These are phyloP conservation scores for Terana coerulea DNA, from an alignment of 768 basidiomycete species.

Conservation along the genomic window DNA sequence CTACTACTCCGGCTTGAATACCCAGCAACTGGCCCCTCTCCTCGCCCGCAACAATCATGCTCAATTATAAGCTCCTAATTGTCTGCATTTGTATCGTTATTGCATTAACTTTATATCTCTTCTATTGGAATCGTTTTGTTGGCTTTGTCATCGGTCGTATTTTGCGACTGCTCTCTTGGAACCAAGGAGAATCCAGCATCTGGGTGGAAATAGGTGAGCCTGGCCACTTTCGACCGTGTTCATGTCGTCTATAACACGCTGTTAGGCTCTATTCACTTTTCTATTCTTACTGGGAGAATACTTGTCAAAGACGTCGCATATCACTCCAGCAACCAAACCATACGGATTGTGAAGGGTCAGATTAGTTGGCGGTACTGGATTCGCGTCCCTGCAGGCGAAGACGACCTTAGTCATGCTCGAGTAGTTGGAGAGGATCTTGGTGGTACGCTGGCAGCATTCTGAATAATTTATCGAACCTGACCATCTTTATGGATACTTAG, in stretches of 20 bases:
- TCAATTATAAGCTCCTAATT: constrained; percentile 57
- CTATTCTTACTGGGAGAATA: constrained; percentile 81
- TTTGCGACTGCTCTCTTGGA: constrained; percentile 77
- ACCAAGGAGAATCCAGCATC: constrained; percentile 63
- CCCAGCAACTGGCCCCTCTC: not conserved
- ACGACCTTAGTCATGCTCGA: constrained; percentile 50
- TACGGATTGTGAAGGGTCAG: constrained; percentile 79
- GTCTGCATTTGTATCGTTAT: constrained; percentile 55
- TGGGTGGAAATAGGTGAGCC: constrained; percentile 80
- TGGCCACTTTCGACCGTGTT: not conserved
- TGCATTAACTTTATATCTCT: constrained; percentile 68
- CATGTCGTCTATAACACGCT: not conserved
- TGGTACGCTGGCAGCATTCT: constrained; percentile 37
- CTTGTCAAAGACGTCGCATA: constrained; percentile 86
- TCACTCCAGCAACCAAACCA: constrained; percentile 88
- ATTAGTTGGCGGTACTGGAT: constrained; percentile 96
- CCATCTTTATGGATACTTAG: constrained; percentile 29
- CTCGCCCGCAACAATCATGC: constrained; percentile 37
- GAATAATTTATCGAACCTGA: constrained; percentile 17
- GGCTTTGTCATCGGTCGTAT: constrained; percentile 61
- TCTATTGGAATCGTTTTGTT: constrained; percentile 89
- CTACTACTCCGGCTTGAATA: not conserved
- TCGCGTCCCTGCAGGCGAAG: constrained; percentile 70
- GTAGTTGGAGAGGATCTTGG: constrained; percentile 44
- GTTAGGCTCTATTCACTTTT: constrained; percentile 88